Base-by-base conservation (phyloP, 2,329 filamentous ascomycete genomes). In the Amesomyces nigricolor region DNA sequence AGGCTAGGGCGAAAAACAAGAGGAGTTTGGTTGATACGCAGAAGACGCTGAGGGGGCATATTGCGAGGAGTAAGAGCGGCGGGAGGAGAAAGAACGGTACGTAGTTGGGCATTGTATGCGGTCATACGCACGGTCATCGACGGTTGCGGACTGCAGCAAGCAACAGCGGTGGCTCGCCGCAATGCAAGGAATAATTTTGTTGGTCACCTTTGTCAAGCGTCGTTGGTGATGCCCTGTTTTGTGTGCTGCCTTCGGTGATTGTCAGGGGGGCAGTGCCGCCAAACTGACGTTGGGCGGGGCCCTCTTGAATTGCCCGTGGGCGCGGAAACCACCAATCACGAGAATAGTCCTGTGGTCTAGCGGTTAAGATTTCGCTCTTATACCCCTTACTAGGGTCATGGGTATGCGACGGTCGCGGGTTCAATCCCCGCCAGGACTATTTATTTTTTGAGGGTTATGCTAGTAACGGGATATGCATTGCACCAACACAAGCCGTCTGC, bases 1-100 rank as follows among this genome's bases (percentile, higher is more conserved):
- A 99, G 78, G 94, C 94, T 10, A 95, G 94, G 79, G 82, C 81
- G 63, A 99, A 97, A 79, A 87, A 94, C 67, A 96, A 96, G 85
- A 82, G 91, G 67, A 96, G 90, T 81, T 75, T 99, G 71, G 83
- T 89, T 11, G 87, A 96, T 73, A 91, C 90, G 61, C 83, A 82
- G 67, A 90, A 87, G 74, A 83, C 91, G 37, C 72, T 97, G 62
- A 86, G 82, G 69, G 88, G 85, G 2, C 92, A 97, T 72, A 80
- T 92, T 29, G 85, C 91, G 55, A 81, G 91, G 69, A 85, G 84
- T 68, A 95, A 95, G 76, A 84, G 84, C 58, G 92, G 91, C 51
- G 92, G 92, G 6, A 84, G 86, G 71, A 82, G 89, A 67, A 84
- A 86, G 53, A 96, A 96, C 70, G 74, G 72, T 2, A 3, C 30